A percentile compares a stretch with the other conserved stretches of the same genome.
phyloP scores from a whole-genome alignment of 2,329 filamentous ascomycete genomes.

The Colletotrichum sp. region DNA sequence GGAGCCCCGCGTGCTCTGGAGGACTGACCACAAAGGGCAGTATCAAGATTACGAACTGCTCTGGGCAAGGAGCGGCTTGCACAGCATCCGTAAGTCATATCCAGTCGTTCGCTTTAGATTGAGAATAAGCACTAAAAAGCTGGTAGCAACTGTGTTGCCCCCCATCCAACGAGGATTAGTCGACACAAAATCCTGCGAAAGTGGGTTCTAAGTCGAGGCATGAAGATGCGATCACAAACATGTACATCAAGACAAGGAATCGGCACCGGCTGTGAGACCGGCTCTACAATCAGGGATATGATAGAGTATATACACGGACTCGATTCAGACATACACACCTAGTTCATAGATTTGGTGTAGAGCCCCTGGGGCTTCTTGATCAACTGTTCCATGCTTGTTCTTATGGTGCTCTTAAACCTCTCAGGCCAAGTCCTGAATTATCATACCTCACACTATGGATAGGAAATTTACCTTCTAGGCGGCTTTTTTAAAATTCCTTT shows the following conservation, averaged over 20 bases:
- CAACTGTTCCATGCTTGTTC: not conserved
- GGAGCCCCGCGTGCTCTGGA: not conserved
- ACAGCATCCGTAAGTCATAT: not conserved
- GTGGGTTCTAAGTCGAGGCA: accelerated
- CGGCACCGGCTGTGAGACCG: accelerated
- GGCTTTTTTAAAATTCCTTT: accelerated
- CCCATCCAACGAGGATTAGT: not conserved
- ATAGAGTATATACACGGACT: not conserved
- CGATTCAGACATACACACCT: accelerated
- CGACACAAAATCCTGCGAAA: accelerated
- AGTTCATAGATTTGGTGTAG: accelerated
- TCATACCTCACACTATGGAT: not conserved
- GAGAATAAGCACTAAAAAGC: not conserved
- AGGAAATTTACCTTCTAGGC: not conserved
- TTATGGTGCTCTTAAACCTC: no score
- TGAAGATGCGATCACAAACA: no score
- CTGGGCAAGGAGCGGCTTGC: not conserved
- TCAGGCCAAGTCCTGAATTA: no score
- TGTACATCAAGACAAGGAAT: not conserved
- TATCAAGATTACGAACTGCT: not conserved
- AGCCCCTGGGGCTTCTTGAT: accelerated
- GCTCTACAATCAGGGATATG: not conserved
- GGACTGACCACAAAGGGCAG: not conserved
- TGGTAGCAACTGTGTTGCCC: not conserved
- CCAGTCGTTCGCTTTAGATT: accelerated